These are phyloP conservation scores for Basidiobolus meristosporus DNA, from an alignment of 371 early-diverging fungal genomes.

Conservation along the genomic window DNA sequence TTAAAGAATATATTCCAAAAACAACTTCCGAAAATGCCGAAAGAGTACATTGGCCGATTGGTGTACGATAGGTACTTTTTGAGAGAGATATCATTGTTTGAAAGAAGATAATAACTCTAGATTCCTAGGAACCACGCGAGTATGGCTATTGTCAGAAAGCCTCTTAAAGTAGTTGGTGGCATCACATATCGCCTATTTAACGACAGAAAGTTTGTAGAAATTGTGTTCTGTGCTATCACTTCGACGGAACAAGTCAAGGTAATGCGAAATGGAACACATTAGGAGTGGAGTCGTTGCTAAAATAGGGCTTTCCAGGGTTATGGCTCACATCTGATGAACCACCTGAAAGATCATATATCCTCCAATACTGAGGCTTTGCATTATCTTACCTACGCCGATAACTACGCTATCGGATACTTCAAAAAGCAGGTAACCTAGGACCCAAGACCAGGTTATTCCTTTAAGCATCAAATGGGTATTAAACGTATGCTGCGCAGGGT, in stretches of 20 bases:
- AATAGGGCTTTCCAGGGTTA: slow-evolving; percentile 34
- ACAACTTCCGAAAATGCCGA: slow-evolving; percentile 99
- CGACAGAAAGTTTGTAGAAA: slow-evolving; percentile 87
- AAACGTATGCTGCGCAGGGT: slow-evolving; percentile 31
- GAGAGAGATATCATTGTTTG: neutral
- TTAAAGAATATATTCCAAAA: slow-evolving; percentile 93
- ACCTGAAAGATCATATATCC: slow-evolving; percentile 79
- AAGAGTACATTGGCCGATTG: slow-evolving; percentile 93
- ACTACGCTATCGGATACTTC: slow-evolving; percentile 98
- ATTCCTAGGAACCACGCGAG: slow-evolving; percentile 50
- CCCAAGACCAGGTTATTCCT: slow-evolving; percentile 2
- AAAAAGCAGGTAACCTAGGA: slow-evolving; percentile 95
- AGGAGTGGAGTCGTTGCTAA: too few relatives aligned
- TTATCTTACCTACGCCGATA: slow-evolving; percentile 98
- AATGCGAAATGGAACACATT: slow-evolving; percentile 2
- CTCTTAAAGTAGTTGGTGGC: slow-evolving; percentile 80
- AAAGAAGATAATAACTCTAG: neutral
- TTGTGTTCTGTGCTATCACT: slow-evolving; percentile 97
- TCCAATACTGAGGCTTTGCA: slow-evolving; percentile 46
- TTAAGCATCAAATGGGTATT: too few relatives aligned
- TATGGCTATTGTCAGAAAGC: slow-evolving; percentile 53
- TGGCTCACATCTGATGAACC: slow-evolving; percentile 85
- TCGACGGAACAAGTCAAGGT: slow-evolving; percentile 91
- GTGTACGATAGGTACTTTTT: slow-evolving; percentile 72
- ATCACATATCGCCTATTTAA: slow-evolving; percentile 92